Evolutionary conservation across 192 early-diverging fungal species (phyloP), one percentile per base, ranked within the genome.

Genomic region (Lunasporangiospora selenospora): DNA sequence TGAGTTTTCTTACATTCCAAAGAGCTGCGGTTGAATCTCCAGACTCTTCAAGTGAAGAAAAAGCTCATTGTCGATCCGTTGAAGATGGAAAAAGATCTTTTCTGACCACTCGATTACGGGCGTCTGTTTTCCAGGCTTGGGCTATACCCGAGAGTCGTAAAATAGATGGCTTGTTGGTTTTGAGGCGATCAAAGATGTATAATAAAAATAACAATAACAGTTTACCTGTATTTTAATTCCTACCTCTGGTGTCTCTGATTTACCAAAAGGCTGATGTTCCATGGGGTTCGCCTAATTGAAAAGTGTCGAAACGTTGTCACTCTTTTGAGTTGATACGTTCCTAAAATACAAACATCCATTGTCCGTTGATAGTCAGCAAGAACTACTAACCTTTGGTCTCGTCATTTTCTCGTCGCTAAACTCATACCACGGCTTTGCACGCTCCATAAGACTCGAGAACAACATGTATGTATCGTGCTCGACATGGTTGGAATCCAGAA

Each of bases 21-120:
- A 98, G 15, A 98, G 79, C 67, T 98, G 96, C 15, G 96, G 96
- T 65, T 98, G 94, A 39, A 98, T 94, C 8, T 86, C 84, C 46
- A 93, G 82, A 24, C 58, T 59, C 43, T 78, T 81, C 42, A 98
- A 58, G 54, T 93, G 93, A n/a, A 63, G 39, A 32, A 83, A 90
- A 23, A 97, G 80, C 23, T 86, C 82, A 21, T 79, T 75, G 65
- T 98, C 96, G 18, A 95, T 76, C 15, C 55, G 69, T 41, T 78
- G 77, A 31, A 98, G 76, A 59, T 88, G 75, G 30, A 92, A 81
- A 70, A 93, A 86, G 48, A 91, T 83, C 32, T 86, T 80, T 49
- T 80, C 77, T 56, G 92, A 95, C 57, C 83, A 80, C 40, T 82
- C 82, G 18, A 98, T 80, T 13, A 97, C 87, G 8, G 95, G 93